Conservation (phyloP, 208 protist species). For the Trypanosoma melophagium region DNA sequence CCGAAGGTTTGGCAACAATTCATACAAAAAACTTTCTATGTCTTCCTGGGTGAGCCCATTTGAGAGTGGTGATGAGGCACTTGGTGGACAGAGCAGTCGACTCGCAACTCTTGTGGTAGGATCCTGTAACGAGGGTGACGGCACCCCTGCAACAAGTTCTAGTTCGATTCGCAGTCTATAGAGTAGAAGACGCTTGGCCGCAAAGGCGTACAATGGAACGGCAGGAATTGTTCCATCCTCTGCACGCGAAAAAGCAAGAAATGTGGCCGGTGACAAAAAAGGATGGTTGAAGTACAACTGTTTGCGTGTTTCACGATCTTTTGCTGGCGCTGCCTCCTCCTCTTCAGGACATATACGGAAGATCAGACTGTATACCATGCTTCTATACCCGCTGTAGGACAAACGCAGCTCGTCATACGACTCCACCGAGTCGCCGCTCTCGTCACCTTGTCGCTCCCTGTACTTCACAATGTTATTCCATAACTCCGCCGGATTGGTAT, state of each 20-base stretch:
- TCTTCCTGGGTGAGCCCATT: conserved; percentile 83
- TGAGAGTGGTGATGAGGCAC: conserved; percentile 71
- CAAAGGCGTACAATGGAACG: conserved; percentile 83
- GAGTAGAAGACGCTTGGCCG: conserved; percentile 77
- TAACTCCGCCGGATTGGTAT: conserved; percentile 69
- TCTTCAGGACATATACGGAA: conserved; percentile 63
- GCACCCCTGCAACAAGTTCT: conserved; percentile 55
- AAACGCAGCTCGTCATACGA: conserved; percentile 71
- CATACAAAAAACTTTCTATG: conserved; percentile 75
- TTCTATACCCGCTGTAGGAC: conserved; percentile 66
- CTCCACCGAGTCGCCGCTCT: conserved; percentile 30
- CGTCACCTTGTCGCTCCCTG: conserved; percentile 26
- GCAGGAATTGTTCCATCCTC: conserved; percentile 58
- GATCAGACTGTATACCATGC: conserved; percentile 70
- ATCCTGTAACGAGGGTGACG: conserved; percentile 38
- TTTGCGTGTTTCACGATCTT: conserved; percentile 39
- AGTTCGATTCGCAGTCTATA: conserved; percentile 82
- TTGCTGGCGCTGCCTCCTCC: conserved; percentile 25
- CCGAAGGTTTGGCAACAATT: conserved; percentile 75
- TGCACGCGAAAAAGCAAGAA: conserved; percentile 69
- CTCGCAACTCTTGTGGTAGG: conserved; percentile 17
- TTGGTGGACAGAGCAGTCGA: conserved; percentile 51
- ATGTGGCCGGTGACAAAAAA: conserved; percentile 83
- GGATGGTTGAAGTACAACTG: conserved; percentile 81
- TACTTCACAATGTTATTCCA: conserved; percentile 82